Conservation (phyloP, 306 rosid species). For the Amphicarpaea edgeworthii region DNA sequence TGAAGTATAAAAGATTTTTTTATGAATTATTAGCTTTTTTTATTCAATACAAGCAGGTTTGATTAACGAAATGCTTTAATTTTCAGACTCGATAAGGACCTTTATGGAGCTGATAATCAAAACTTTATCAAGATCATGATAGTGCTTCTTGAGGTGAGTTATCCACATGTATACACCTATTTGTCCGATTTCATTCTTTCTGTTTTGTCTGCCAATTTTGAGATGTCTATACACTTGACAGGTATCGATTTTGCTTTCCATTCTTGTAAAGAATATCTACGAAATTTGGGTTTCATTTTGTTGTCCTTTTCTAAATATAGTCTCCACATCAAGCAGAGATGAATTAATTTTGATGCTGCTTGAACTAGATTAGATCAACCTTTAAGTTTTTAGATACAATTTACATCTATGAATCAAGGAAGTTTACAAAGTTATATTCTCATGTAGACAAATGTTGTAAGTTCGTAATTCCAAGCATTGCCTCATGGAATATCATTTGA, state of each 20-base stretch:
- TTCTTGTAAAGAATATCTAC: neutral
- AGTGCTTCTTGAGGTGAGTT: slow-evolving; percentile 53
- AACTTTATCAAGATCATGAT: slow-evolving; percentile 44
- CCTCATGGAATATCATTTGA: neutral
- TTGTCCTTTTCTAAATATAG: neutral
- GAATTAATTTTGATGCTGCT: neutral
- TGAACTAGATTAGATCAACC: no score
- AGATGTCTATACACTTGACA: neutral
- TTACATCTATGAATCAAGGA: no score
- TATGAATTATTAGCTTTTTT: neutral
- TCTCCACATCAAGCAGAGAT: neutral
- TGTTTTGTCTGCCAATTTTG: slow-evolving; percentile 9
- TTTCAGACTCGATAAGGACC: slow-evolving; percentile 54
- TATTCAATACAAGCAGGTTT: neutral
- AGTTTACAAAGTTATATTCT: neutral
- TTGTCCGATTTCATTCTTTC: slow-evolving; percentile 15
- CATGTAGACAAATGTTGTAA: neutral
- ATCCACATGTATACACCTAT: neutral
- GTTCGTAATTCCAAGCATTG: neutral
- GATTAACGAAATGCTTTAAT: slow-evolving; percentile 19
- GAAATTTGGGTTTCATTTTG: neutral
- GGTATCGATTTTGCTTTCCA: neutral
- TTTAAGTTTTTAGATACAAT: no score
- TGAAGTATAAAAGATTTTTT: slow-evolving; percentile 17
- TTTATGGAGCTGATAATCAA: slow-evolving; percentile 47